A percentile compares a stretch with the other conserved stretches of the same genome.
Evolutionary conservation across 306 rosid species (phyloP).

Genomic region (Aeschynomene evenia): DNA sequence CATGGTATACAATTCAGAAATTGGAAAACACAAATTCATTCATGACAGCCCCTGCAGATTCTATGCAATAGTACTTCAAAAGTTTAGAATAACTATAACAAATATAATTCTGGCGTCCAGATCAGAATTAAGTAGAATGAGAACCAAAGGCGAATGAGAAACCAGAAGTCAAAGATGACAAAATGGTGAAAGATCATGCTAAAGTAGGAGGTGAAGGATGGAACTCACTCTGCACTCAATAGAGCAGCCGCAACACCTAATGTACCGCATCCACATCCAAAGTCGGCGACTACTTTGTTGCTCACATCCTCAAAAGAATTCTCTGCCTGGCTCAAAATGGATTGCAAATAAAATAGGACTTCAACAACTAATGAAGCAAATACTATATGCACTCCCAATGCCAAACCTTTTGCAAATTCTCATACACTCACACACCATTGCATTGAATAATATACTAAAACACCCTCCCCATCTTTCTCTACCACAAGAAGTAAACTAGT

Average conservation of each 20-base stretch:
- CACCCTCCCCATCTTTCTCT: constrained; percentile 1
- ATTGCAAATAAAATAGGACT: constrained; percentile 24
- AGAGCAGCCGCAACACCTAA: constrained; percentile 87
- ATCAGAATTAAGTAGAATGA: background rate
- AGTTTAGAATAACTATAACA: background rate
- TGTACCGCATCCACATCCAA: constrained; percentile 95
- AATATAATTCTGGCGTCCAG: background rate
- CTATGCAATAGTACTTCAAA: constrained; percentile 13
- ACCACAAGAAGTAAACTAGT: background rate
- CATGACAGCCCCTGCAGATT: background rate
- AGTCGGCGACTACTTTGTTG: constrained; percentile 85
- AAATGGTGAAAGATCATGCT: background rate
- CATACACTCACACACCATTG: background rate
- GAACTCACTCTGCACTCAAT: constrained; percentile 82
- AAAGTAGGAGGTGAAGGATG: constrained; percentile 24
- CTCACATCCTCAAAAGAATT: constrained; percentile 86
- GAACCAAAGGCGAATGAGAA: background rate
- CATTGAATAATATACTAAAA: background rate
- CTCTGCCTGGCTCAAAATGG: constrained; percentile 68
- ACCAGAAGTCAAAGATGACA: background rate
- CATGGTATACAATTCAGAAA: background rate
- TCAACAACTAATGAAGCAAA: background rate
- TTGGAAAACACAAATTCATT: constrained; percentile 15
- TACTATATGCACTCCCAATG: background rate
- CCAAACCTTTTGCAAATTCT: background rate